phyloP scores from a whole-genome alignment of 257 asterid genomes.

The Penstemon newberryi region DNA sequence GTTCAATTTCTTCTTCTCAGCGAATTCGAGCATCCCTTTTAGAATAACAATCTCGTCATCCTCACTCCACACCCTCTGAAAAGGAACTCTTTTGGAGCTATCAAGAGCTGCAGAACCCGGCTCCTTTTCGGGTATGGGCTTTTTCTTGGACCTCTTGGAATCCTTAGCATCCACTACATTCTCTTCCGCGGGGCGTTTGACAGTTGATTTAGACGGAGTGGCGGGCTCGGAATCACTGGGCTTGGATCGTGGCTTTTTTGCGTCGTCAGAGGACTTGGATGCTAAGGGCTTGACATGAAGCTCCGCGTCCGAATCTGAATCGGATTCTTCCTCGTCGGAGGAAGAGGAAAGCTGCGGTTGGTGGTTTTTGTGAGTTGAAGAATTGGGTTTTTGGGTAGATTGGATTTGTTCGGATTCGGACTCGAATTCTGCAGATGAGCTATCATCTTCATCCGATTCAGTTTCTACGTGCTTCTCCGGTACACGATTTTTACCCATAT shows the following conservation, averaged over 20 bases:
- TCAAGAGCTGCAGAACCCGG: conserved; percentile 15
- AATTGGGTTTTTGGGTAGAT: too few species aligned
- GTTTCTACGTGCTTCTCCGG: too few species aligned
- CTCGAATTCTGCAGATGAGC: too few species aligned
- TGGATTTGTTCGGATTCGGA: too few species aligned
- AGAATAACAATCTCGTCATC: conserved; percentile 61
- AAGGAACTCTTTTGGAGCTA: conserved; percentile 38
- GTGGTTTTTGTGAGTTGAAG: too few species aligned
- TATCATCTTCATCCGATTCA: too few species aligned
- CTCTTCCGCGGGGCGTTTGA: conserved; percentile 44
- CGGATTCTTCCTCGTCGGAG: conserved; percentile 31
- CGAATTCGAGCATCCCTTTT: conserved; percentile 53
- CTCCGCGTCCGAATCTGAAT: conserved; percentile 36
- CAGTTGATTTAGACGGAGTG: conserved; percentile 29
- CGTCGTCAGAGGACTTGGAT: conserved; percentile 34
- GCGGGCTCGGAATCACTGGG: conserved; percentile 21
- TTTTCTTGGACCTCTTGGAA: conserved; percentile 49
- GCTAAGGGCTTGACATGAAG: conserved; percentile 34
- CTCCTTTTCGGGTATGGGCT: conserved; percentile 29
- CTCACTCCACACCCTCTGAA: conserved; percentile 66
- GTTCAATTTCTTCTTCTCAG: conserved; percentile 35
- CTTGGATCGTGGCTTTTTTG: conserved; percentile 40
- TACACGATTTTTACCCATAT: too few species aligned
- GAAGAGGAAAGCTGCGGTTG: too few species aligned
- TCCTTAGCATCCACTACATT: conserved; percentile 36